Conservation (phyloP, 345 rosid species). For the Barbarea vulgaris region DNA sequence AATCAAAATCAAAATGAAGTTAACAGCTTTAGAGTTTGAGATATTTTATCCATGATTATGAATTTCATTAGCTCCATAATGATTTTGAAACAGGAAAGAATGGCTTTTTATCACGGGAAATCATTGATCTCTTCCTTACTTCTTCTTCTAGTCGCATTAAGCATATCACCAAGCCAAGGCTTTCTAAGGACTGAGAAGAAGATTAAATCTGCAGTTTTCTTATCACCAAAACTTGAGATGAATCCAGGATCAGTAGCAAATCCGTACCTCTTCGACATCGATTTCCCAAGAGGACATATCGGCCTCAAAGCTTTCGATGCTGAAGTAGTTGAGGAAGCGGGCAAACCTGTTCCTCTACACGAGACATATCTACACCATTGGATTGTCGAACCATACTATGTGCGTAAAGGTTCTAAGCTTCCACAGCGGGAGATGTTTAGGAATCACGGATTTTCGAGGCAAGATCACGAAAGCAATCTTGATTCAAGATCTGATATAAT, state of each 20-base stretch:
- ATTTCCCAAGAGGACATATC: conserved; percentile 86
- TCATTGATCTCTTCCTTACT: conserved; percentile 32
- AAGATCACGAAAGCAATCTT: conserved; percentile 16
- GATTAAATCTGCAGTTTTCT: conserved; percentile 58
- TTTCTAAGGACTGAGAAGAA: conserved; percentile 28
- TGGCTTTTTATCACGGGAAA: conserved; percentile 27
- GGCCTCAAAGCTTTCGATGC: conserved; percentile 70
- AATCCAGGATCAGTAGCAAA: conserved; percentile 81
- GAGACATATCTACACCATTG: conserved; percentile 96
- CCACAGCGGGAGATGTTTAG: conserved; percentile 7
- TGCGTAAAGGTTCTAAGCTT: conserved; percentile 36
- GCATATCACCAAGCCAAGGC: conserved; percentile 33
- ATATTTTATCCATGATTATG: no score
- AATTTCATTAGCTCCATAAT: background rate
- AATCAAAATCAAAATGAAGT: background rate
- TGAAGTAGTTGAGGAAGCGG: conserved; percentile 70
- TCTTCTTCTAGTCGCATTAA: conserved; percentile 35
- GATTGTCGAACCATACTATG: conserved; percentile 59
- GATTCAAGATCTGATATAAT: conserved; percentile 35
- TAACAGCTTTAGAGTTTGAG: background rate
- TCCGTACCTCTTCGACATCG: conserved; percentile 50
- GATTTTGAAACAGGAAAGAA: conserved; percentile 39
- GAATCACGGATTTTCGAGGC: conserved; percentile 28
- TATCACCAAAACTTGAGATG: conserved; percentile 70
- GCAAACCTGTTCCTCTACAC: conserved; percentile 68